These are phyloP conservation scores for Wickerhamomyces sp. DNA, from an alignment of 1,139 yeast species.

Conservation along the genomic window DNA sequence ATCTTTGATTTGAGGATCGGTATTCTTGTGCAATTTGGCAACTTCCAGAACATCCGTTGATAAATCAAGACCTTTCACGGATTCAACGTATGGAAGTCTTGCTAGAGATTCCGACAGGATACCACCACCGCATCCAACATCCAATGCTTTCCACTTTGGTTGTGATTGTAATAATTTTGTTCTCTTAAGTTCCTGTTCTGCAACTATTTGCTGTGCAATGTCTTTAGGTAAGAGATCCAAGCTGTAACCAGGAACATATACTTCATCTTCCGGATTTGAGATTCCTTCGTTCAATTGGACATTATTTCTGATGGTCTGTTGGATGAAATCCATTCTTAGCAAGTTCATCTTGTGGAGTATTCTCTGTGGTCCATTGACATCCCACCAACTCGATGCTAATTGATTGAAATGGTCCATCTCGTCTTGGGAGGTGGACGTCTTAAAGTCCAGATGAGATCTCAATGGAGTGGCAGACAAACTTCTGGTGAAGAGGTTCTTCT, in stretches of 20 bases:
- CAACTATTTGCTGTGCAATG: slow-evolving; percentile 41
- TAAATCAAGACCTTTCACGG: slow-evolving; percentile 79
- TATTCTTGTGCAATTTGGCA: slow-evolving; percentile 60
- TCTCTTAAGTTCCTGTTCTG: slow-evolving; percentile 39
- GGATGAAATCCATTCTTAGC: slow-evolving; percentile 81
- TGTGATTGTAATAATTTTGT: slow-evolving; percentile 32
- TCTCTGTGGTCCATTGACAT: slow-evolving; percentile 85
- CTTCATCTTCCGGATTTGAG: slow-evolving; percentile 41
- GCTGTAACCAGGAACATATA: slow-evolving; percentile 77
- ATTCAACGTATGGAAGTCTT: slow-evolving; percentile 55
- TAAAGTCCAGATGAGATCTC: not conserved
- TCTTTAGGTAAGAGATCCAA: slow-evolving; percentile 57
- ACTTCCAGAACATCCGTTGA: slow-evolving; percentile 78
- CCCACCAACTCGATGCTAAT: slow-evolving; percentile 95
- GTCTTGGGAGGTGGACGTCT: slow-evolving; percentile 28
- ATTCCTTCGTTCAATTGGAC: slow-evolving; percentile 39
- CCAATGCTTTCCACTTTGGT: slow-evolving; percentile 51
- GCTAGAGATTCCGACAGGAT: slow-evolving; percentile 84
- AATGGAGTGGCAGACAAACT: not conserved
- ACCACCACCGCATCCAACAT: slow-evolving; percentile 98
- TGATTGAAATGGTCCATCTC: slow-evolving; percentile 81
- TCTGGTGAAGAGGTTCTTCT: not conserved
- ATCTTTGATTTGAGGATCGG: slow-evolving; percentile 56
- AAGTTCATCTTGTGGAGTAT: slow-evolving; percentile 93
- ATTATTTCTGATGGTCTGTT: slow-evolving; percentile 46